Evolutionary conservation across 257 asterid species (phyloP).

Genomic region (Jaltomata sinuosa): DNA sequence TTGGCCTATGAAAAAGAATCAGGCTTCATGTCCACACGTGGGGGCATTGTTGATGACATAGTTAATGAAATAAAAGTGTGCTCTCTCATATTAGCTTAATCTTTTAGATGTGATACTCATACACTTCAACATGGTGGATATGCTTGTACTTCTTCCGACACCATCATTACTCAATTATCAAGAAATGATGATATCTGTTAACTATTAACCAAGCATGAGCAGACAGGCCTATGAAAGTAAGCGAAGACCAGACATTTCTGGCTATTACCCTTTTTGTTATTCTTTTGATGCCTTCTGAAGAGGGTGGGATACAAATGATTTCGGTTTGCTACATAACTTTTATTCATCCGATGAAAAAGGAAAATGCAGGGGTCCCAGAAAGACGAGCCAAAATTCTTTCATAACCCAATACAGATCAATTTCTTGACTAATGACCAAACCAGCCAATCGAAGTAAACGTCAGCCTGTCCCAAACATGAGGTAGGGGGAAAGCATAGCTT

Average conservation of each 20-base stretch:
- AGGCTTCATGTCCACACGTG: background rate
- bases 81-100: background rate
- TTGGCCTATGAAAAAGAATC: background rate
- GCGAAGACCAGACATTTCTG: background rate
- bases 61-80: background rate
- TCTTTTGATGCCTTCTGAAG: background rate
- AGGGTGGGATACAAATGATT: background rate
- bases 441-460: background rate
- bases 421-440: background rate
- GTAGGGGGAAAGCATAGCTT: background rate
- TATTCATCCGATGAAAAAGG: background rate
- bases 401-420: background rate
- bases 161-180: background rate
- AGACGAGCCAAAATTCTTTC: background rate
- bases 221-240: background rate
- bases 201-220: too few relatives aligned
- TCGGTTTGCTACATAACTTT: background rate
- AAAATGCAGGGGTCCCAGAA: background rate
- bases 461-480: background rate
- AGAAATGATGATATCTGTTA: too few relatives aligned
- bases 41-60: background rate
- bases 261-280: background rate
- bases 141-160: background rate
- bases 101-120: background rate
- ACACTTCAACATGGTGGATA: background rate